Evolutionary conservation across 352 stramenopile genomes (phyloP).

Genomic region (Peronosclerospora sorghi): DNA sequence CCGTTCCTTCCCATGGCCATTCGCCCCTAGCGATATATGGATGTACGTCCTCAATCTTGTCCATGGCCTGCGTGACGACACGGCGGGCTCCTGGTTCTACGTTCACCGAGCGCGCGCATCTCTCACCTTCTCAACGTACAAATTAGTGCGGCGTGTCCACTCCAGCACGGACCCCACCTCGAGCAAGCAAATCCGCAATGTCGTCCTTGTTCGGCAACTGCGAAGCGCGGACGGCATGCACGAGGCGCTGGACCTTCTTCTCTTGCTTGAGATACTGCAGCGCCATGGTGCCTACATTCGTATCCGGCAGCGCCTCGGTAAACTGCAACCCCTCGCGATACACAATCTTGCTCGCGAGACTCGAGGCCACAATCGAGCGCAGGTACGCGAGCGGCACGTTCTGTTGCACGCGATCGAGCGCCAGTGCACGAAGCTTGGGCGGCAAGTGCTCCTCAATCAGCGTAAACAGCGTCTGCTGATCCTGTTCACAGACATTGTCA

Average conservation of each 20-base stretch:
- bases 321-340: conserved; percentile 97
- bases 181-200: conserved; percentile 64
- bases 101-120: no score
- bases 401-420: conserved; percentile 87
- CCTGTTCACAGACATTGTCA: conserved; percentile 77
- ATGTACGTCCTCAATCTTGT: no score
- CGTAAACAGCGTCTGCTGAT: conserved; percentile 71
- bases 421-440: conserved; percentile 87
- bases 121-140: conserved; percentile 7
- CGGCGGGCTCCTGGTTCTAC: no score
- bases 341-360: conserved; percentile 94
- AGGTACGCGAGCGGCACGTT: conserved; percentile 93
- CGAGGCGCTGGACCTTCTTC: conserved; percentile 86
- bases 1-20: no score
- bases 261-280: conserved; percentile 92
- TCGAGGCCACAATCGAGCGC: conserved; percentile 93
- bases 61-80: no score
- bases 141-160: conserved; percentile 35
- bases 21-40: no score
- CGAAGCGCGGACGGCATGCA: conserved; percentile 48
- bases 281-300: conserved; percentile 85
- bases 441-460: conserved; percentile 89
- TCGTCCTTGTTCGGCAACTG: conserved; percentile 41
- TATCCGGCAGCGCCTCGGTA: conserved; percentile 86
- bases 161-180: conserved; percentile 63